phyloP scores from a whole-genome alignment of 2,329 filamentous ascomycete genomes.

The Elsinoe perseae region DNA sequence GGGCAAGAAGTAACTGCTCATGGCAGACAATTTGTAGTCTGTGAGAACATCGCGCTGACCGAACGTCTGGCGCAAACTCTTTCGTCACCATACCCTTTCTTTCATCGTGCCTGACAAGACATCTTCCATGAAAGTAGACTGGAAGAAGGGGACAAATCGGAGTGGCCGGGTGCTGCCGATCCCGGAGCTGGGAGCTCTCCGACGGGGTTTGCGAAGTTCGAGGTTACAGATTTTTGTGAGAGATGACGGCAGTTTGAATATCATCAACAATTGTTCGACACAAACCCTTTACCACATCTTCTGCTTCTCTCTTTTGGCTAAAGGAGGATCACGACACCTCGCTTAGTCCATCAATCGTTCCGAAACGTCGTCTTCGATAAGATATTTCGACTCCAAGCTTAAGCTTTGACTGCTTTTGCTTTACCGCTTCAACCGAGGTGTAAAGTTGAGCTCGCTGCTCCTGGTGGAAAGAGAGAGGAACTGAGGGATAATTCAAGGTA shows the following conservation, averaged over 20 bases:
- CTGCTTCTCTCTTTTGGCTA: background rate
- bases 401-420: background rate
- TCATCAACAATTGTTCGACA: background rate
- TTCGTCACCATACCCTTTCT: background rate
- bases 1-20: too few relatives aligned
- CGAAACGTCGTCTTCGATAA: background rate
- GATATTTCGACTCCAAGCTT: background rate
- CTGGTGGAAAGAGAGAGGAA: background rate
- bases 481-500: background rate
- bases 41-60: background rate
- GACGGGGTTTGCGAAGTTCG: constrained; percentile 1
- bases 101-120: background rate
- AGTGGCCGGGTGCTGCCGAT: constrained; percentile 1
- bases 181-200: constrained; percentile 4
- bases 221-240: constrained; percentile 10
- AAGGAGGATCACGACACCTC: background rate
- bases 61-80: background rate
- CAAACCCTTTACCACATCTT: background rate
- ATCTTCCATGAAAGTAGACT: background rate
- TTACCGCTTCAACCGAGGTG: constrained; percentile 10
- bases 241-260: background rate
- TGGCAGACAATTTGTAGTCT: too few relatives aligned
- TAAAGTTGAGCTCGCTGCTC: background rate
- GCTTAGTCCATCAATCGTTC: background rate
- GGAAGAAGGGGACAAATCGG: background rate